These are phyloP conservation scores for Termitomyces sp. DNA, from an alignment of 768 basidiomycete genomes.

Conservation along the genomic window DNA sequence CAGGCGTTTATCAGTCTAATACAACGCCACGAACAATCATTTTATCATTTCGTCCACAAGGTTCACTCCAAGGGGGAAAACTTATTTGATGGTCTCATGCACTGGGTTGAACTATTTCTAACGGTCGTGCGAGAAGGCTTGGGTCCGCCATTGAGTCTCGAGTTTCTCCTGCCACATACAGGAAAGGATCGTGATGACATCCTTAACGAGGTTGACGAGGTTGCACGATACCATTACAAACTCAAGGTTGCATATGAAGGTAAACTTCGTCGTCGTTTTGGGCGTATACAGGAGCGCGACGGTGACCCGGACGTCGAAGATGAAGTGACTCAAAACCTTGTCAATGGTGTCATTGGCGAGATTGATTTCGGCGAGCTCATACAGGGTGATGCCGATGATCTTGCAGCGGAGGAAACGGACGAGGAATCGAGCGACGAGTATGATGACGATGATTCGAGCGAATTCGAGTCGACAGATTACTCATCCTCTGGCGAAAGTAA, in stretches of 20 bases:
- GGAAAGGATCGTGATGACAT: constrained; percentile 73
- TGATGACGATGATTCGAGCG: constrained; percentile 15
- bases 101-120: constrained; percentile 95
- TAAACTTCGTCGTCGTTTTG: constrained; percentile 84
- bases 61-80: constrained; percentile 96
- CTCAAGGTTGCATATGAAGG: constrained; percentile 91
- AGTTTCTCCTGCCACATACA: constrained; percentile 82
- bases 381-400: constrained; percentile 71
- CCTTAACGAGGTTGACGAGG: constrained; percentile 80
- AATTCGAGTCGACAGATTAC: constrained; percentile 22
- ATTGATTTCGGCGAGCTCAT: constrained; percentile 79
- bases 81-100: constrained; percentile 91
- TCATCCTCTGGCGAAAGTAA: constrained; percentile 15
- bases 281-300: constrained; percentile 40
- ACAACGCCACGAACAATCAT: constrained; percentile 89
- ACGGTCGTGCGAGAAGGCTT: constrained; percentile 87
- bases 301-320: constrained; percentile 68
- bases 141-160: constrained; percentile 70
- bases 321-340: constrained; percentile 74
- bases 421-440: constrained; percentile 40
- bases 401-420: constrained; percentile 67
- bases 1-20: constrained; percentile 93
- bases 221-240: constrained; percentile 91
- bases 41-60: constrained; percentile 97
- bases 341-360: constrained; percentile 77